Evolutionary conservation across 805 yeast genomes (phyloP).

Genomic region (Ogataea corticis): DNA sequence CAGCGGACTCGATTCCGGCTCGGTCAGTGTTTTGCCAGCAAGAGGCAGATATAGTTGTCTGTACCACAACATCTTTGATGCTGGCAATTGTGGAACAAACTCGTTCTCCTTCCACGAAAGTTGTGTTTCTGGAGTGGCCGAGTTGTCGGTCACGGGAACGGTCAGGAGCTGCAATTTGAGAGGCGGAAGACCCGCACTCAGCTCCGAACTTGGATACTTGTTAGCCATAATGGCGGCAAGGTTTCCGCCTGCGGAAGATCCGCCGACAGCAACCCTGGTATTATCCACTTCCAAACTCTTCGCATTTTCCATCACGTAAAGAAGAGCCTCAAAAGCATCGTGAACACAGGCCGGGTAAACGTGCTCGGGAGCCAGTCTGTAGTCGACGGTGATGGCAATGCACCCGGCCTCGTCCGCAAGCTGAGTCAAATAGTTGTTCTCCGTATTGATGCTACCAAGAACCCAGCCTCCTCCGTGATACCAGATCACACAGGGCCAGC

Average conservation of each 20-base stretch:
- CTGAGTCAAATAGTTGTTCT: slow-evolving; percentile 43
- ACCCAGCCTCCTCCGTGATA: slow-evolving; percentile 39
- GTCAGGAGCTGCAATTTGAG: slow-evolving; percentile 41
- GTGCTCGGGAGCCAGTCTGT: slow-evolving; percentile 49
- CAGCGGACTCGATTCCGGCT: slow-evolving; percentile 40
- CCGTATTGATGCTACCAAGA: slow-evolving; percentile 34
- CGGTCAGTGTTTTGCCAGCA: slow-evolving; percentile 36
- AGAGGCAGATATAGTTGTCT: slow-evolving; percentile 41
- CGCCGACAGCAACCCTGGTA: slow-evolving; percentile 41
- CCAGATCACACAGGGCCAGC: slow-evolving; percentile 33
- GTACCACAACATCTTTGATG: slow-evolving; percentile 47
- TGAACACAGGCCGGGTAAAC: slow-evolving; percentile 50
- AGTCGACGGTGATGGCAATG: slow-evolving; percentile 43
- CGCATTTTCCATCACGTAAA: slow-evolving; percentile 32
- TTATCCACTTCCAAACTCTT: slow-evolving; percentile 32
- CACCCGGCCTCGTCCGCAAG: slow-evolving; percentile 38
- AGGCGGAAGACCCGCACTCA: slow-evolving; percentile 31
- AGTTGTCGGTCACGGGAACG: slow-evolving; percentile 47
- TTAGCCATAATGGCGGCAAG: slow-evolving; percentile 36
- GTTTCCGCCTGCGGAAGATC: slow-evolving; percentile 49
- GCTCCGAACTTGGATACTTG: slow-evolving; percentile 30
- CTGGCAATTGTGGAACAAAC: slow-evolving; percentile 44
- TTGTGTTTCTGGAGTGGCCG: slow-evolving; percentile 38
- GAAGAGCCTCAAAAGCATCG: slow-evolving; percentile 40
- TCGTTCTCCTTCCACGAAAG: slow-evolving; percentile 41